Percentiles rank a stretch among this genome's conserved stretches.
Conservation (phyloP, 2,329 filamentous ascomycete species). For the Elsinoe batatas region DNA sequence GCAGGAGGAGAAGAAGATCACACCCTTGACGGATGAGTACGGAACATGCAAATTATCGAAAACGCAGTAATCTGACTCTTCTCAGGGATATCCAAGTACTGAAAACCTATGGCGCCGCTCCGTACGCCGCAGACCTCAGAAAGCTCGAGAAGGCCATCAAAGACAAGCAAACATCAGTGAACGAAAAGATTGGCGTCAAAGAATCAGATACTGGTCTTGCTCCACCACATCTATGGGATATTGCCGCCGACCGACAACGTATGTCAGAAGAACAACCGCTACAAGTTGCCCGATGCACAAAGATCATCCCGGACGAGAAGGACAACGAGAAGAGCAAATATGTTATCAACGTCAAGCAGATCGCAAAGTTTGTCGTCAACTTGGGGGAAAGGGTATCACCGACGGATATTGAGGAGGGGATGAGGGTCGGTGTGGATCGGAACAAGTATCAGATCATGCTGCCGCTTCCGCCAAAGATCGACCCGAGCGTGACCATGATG, state of each 20-base stretch:
- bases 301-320: conserved; percentile 96
- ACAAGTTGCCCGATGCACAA: conserved; percentile 95
- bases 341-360: conserved; percentile 99
- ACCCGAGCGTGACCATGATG: conserved; percentile 99
- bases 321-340: conserved; percentile 98
- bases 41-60: conserved; percentile 28
- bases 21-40: conserved; percentile 90
- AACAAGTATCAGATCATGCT: conserved; percentile 99
- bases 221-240: conserved; percentile 97
- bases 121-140: conserved; percentile 87
- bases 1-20: conserved; percentile 98
- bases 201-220: conserved; percentile 98
- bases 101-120: conserved; percentile 91
- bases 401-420: conserved; percentile 98
- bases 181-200: conserved; percentile 87
- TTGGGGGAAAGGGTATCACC: conserved; percentile 93
- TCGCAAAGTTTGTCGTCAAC: conserved; percentile 98
- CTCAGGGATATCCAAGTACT: conserved; percentile 93
- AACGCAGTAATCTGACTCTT: conserved; percentile 23
- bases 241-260: conserved; percentile 92
- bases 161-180: conserved; percentile 94
- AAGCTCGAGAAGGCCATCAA: conserved; percentile 99
- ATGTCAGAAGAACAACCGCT: conserved; percentile 98
- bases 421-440: conserved; percentile 94
- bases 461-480: conserved; percentile 93